A percentile compares a stretch with the other conserved stretches of the same genome.
Evolutionary conservation across 257 asterid species (phyloP).

Genomic region (Pogostemon cablin): DNA sequence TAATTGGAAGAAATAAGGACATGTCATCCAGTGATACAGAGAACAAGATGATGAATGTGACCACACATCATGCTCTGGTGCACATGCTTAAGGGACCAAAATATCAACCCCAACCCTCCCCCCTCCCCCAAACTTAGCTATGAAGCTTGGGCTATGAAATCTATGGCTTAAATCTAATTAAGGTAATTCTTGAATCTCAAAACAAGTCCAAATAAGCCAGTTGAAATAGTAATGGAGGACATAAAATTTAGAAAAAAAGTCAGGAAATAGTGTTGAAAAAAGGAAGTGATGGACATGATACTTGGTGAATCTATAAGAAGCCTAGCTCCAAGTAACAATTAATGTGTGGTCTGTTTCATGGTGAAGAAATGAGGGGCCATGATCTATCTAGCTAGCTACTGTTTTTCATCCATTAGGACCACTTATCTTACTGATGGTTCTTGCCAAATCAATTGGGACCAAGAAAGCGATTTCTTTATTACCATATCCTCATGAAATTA

Average conservation of each 20-base stretch:
- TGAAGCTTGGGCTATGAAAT: not conserved
- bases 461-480: slow-evolving; percentile 32
- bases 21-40: slow-evolving; percentile 12
- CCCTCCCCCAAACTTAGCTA: not conserved
- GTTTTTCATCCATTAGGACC: slow-evolving; percentile 31
- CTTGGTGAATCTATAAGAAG: not conserved
- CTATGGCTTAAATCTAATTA: not conserved
- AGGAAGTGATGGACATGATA: not conserved
- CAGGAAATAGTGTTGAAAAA: too few species aligned
- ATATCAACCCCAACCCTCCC: slow-evolving; percentile 20
- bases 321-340: slow-evolving; percentile 22
- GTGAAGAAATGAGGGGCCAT: slow-evolving; percentile 15
- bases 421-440: slow-evolving; percentile 25
- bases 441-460: slow-evolving; percentile 16
- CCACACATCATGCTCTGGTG: slow-evolving; percentile 31
- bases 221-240: too few species aligned
- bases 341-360: slow-evolving; percentile 23
- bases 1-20: slow-evolving; percentile 17
- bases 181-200: not conserved
- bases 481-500: slow-evolving; percentile 4
- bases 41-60: slow-evolving; percentile 41
- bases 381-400: not conserved
- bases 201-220: too few species aligned
- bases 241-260: too few species aligned
- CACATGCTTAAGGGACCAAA: slow-evolving; percentile 41